These are phyloP conservation scores for Leishmania mexicana DNA, from an alignment of 208 protist species.

Conservation along the genomic window DNA sequence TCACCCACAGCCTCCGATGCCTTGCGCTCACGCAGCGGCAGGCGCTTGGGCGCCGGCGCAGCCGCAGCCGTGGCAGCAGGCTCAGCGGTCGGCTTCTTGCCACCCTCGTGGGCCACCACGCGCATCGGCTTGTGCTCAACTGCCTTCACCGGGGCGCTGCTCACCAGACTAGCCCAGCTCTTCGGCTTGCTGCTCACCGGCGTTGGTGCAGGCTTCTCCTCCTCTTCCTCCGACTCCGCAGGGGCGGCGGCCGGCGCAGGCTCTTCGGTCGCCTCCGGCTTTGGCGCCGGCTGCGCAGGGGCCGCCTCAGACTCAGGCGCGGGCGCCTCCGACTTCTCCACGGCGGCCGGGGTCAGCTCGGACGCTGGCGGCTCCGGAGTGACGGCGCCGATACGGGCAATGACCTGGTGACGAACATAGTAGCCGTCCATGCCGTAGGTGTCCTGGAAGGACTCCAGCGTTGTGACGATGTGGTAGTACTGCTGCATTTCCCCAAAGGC, in stretches of 20 bases:
- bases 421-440: slow-evolving; percentile 60
- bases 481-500: slow-evolving; percentile 56
- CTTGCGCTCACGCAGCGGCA: slow-evolving; percentile 44
- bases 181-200: slow-evolving; percentile 44
- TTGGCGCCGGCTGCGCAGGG: slow-evolving; percentile 16
- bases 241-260: slow-evolving; percentile 25
- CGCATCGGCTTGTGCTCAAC: slow-evolving; percentile 48
- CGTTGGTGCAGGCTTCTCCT: slow-evolving; percentile 12
- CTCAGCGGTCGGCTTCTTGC: slow-evolving; percentile 31
- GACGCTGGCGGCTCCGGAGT: slow-evolving; percentile 35
- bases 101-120: slow-evolving; percentile 39
- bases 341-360: slow-evolving; percentile 27
- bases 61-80: slow-evolving; percentile 26
- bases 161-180: slow-evolving; percentile 71
- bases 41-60: slow-evolving; percentile 19
- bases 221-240: slow-evolving; percentile 14
- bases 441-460: slow-evolving; percentile 67
- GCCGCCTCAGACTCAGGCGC: slow-evolving; percentile 32
- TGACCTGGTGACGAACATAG: slow-evolving; percentile 84
- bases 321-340: slow-evolving; percentile 29
- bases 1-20: slow-evolving; percentile 57
- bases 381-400: slow-evolving; percentile 69
- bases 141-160: slow-evolving; percentile 33
- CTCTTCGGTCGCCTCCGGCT: slow-evolving; percentile 24
- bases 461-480: slow-evolving; percentile 82